A percentile compares a stretch with the other conserved stretches of the same genome.
Conservation (phyloP, 192 early-diverging fungal genomes). For the Coemansia sp. region DNA sequence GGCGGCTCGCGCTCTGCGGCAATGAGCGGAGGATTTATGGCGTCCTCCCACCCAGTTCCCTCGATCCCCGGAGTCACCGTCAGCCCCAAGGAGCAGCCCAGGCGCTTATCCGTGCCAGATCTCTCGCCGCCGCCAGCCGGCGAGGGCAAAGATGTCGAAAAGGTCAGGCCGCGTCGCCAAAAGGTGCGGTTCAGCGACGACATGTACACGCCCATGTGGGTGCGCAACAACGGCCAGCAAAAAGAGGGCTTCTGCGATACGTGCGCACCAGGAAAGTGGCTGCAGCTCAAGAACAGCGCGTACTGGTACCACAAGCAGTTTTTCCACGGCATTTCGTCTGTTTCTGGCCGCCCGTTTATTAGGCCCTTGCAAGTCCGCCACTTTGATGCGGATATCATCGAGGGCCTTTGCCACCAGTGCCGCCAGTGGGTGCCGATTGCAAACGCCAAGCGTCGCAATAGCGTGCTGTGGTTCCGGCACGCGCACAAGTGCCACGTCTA, state of each 20-base stretch:
- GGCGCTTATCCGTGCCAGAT: slow-evolving; percentile 43
- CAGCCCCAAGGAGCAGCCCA: slow-evolving; percentile 45
- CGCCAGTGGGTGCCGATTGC: slow-evolving; percentile 77
- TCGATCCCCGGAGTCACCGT: slow-evolving; percentile 46
- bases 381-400: slow-evolving; percentile 65
- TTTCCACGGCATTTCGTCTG: slow-evolving; percentile 81
- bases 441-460: slow-evolving; percentile 72
- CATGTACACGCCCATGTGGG: slow-evolving; percentile 81
- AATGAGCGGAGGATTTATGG: slow-evolving; percentile 3
- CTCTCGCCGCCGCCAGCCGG: slow-evolving; percentile 32
- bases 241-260: slow-evolving; percentile 85
- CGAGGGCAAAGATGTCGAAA: slow-evolving; percentile 9
- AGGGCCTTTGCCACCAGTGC: slow-evolving; percentile 84
- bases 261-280: slow-evolving; percentile 79
- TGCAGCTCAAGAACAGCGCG: slow-evolving; percentile 85
- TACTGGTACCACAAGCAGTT: slow-evolving; percentile 92
- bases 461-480: slow-evolving; percentile 82
- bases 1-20: background rate
- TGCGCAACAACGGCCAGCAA: slow-evolving; percentile 68
- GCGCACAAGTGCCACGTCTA: slow-evolving; percentile 85
- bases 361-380: slow-evolving; percentile 71
- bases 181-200: slow-evolving; percentile 69
- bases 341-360: slow-evolving; percentile 72
- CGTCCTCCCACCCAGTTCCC: slow-evolving; percentile 32
- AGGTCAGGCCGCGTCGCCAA: slow-evolving; percentile 62